phyloP scores from a whole-genome alignment of 2,329 filamentous ascomycete species.

The Colletotrichum acutatum region DNA sequence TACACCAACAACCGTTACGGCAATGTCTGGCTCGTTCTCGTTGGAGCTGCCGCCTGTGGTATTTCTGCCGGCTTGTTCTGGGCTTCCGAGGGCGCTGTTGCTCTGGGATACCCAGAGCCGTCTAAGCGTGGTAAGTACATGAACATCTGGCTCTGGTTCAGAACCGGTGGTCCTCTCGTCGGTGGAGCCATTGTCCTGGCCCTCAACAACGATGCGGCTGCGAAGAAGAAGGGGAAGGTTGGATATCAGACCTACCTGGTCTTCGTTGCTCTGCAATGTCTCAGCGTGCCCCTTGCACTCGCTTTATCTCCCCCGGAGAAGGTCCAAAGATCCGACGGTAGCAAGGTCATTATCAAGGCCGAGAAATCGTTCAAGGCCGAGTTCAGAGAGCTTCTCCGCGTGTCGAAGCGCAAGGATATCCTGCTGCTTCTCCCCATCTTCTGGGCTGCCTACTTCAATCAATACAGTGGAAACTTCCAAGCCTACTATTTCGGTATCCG shows the following conservation, averaged over 20 bases:
- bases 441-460: slow-evolving; percentile 44
- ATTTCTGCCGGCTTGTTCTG: slow-evolving; percentile 61
- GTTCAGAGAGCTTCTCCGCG: slow-evolving; percentile 39
- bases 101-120: slow-evolving; percentile 59
- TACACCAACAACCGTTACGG: slow-evolving; percentile 62
- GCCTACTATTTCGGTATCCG: slow-evolving; percentile 52
- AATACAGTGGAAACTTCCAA: slow-evolving; percentile 58
- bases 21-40: slow-evolving; percentile 61
- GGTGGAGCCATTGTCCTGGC: slow-evolving; percentile 58
- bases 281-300: slow-evolving; percentile 41
- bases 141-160: slow-evolving; percentile 55
- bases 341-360: slow-evolving; percentile 39
- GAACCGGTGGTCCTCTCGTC: slow-evolving; percentile 59
- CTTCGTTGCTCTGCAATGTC: slow-evolving; percentile 43
- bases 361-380: slow-evolving; percentile 39
- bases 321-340: slow-evolving; percentile 42
- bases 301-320: slow-evolving; percentile 43
- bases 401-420: slow-evolving; percentile 37
- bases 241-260: slow-evolving; percentile 42
- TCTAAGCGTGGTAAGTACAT: slow-evolving; percentile 56
- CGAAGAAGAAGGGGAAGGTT: slow-evolving; percentile 40
- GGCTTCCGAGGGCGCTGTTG: slow-evolving; percentile 61
- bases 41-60: slow-evolving; percentile 60
- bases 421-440: slow-evolving; percentile 39
- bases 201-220: slow-evolving; percentile 47